Evolutionary conservation across 202 grass and related monocot genomes (phyloP), one percentile per base, ranked within the genome.

Genomic region (Saccharum hybrid): DNA sequence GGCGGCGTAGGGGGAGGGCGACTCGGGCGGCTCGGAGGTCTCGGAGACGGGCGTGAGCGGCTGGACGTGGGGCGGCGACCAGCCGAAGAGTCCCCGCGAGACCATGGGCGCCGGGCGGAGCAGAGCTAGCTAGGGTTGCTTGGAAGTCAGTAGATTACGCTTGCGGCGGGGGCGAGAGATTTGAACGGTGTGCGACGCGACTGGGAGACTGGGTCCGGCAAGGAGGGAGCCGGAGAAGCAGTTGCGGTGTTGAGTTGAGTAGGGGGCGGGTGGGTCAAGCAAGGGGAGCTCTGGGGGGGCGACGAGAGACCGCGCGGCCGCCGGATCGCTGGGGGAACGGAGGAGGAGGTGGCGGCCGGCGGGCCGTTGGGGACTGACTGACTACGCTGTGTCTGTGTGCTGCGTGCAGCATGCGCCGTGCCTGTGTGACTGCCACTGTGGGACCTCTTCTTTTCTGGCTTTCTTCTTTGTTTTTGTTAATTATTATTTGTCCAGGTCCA

Each of bases 11-110:
- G 96, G 96, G 4, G 93, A 96, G 66, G 96, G 96, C 8, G 96
- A 99, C 86, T 96, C 96, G 2, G 96, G 96, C 41, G 96, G 96
- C 84, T 99, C 96, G 38, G 96, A 99, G 71, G 92, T 85, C 84
- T 99, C 96, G 31, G 93, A 96, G 74, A 99, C 96, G 19, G 96
- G 96, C 63, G 96, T 99, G 71, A 99, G 87, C 42, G 96, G 96
- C 82, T 99, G 96, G 67, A 94, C 88, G 86, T 99, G 96, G 46
- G 96, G 96, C 83, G 96, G 96, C 67, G 93, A 99, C 96, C 96
- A 99, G 22, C 96, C 93, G 89, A 99, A 99, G 74, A 99, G 70
- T 23, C 96, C 93, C 74, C 96, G 82, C 14, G 96, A 99, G 6
- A 82, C 96, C 96, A 99, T 99, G 81, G 61, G 26, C 61, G 74